phyloP scores from a whole-genome alignment of 1,284 basidiomycete genomes.

The Malassezia caprae region DNA sequence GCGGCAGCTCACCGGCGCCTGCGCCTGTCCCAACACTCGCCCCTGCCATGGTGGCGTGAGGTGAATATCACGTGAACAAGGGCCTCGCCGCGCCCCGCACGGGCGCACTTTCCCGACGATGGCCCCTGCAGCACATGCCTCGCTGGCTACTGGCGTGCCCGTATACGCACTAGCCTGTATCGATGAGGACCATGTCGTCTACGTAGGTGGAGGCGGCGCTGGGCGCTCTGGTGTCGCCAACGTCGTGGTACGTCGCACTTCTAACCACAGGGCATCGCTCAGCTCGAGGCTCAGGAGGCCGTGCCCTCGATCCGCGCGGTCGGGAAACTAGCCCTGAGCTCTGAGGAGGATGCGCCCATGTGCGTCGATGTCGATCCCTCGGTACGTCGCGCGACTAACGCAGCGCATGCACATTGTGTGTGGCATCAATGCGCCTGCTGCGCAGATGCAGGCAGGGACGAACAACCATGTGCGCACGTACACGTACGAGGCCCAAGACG shows the following conservation, averaged over 20 bases:
- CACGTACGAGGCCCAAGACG: conserved; percentile 14
- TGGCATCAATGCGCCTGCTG: conserved; percentile 34
- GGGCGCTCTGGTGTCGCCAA: conserved; percentile 41
- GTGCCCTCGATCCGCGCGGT: background rate
- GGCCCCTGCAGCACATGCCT: conserved; percentile 20
- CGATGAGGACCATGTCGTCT: conserved; percentile 30
- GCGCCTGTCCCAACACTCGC: background rate
- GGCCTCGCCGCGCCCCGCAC: background rate
- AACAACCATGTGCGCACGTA: conserved; percentile 38
- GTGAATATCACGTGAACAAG: background rate
- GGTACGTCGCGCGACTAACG: background rate
- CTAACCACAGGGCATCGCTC: background rate
- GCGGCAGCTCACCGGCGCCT: background rate
- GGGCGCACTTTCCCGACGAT: conserved; percentile 11
- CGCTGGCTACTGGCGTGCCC: conserved; percentile 29
- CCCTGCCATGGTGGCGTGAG: background rate
- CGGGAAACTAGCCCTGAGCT: conserved; percentile 28
- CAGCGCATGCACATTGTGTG: conserved; percentile 23
- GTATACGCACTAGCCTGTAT: conserved; percentile 41
- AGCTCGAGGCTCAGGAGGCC: background rate
- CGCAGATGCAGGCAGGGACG: conserved; percentile 18
- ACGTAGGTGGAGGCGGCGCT: conserved; percentile 42
- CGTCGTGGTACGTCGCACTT: conserved; percentile 23
- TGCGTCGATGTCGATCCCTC: conserved; percentile 29
- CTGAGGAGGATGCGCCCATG: conserved; percentile 46